Percentiles rank a stretch among this genome's conserved stretches.
These are phyloP conservation scores for Daldinia eschscholtzii DNA, from an alignment of 2,329 filamentous ascomycete species.

Conservation along the genomic window DNA sequence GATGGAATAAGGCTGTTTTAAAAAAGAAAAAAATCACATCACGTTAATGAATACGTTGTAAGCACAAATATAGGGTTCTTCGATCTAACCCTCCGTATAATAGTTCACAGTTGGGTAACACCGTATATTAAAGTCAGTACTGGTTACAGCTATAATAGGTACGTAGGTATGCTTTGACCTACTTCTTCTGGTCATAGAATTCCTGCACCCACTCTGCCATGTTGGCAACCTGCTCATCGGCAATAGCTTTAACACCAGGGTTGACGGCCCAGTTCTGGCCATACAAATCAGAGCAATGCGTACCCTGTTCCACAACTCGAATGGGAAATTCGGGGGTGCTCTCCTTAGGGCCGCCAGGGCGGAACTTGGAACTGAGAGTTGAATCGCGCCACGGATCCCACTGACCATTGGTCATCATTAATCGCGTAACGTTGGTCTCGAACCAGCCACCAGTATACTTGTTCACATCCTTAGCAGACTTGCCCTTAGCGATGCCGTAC, in stretches of 20 bases:
- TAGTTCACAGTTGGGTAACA: background rate
- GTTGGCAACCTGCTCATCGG: conserved; percentile 64
- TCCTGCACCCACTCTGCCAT: conserved; percentile 68
- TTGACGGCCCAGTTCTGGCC: conserved; percentile 64
- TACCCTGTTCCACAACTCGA: conserved; percentile 53
- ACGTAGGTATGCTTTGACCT: conserved; percentile 14
- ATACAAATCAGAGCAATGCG: conserved; percentile 58
- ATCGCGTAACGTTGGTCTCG: conserved; percentile 56
- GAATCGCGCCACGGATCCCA: conserved; percentile 58
- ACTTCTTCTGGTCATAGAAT: conserved; percentile 56
- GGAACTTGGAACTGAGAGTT: conserved; percentile 54
- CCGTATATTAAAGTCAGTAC: conserved; percentile 13
- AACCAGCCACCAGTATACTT: conserved; percentile 58
- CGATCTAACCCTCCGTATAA: background rate
- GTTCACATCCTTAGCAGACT: conserved; percentile 54
- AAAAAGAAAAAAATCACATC: background rate
- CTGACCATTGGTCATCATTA: conserved; percentile 58
- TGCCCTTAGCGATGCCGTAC: conserved; percentile 53
- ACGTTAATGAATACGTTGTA: background rate
- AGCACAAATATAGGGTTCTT: background rate
- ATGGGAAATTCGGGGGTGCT: conserved; percentile 53
- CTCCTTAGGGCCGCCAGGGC: conserved; percentile 56
- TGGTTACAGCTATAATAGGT: conserved; percentile 21
- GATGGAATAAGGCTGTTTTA: too few relatives aligned
- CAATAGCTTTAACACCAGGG: conserved; percentile 61